phyloP scores from a whole-genome alignment of 2,329 filamentous ascomycete genomes.

The Aspergillus costaricaensis region DNA sequence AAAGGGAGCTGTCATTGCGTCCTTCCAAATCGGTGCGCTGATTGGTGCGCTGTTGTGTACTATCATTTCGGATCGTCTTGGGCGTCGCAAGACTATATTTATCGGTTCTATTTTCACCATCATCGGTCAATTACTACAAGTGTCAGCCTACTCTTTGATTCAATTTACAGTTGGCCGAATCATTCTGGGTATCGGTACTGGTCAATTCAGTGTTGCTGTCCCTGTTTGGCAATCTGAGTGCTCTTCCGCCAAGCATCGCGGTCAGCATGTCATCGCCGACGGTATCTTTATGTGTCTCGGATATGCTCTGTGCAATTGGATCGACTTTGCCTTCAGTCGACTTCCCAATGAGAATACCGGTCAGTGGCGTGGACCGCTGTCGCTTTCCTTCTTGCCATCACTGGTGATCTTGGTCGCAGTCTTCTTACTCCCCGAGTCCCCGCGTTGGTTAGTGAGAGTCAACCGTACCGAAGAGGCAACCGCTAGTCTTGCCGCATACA shows the following conservation, averaged over 20 bases:
- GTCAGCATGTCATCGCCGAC: conserved; percentile 51
- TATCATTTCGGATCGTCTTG: conserved; percentile 48
- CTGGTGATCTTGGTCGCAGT: conserved; percentile 51
- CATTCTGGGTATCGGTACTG: conserved; percentile 52
- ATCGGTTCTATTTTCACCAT: conserved; percentile 39
- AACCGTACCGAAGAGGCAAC: conserved; percentile 21
- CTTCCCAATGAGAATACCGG: too few relatives aligned
- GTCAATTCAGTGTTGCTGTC: conserved; percentile 50
- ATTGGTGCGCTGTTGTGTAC: conserved; percentile 24
- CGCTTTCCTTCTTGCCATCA: conserved; percentile 57
- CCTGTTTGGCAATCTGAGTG: conserved; percentile 54
- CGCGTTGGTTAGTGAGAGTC: conserved; percentile 26
- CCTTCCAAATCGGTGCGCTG: conserved; percentile 25
- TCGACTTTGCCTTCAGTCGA: conserved; percentile 50
- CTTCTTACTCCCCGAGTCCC: conserved; percentile 55
- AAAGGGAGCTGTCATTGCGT: conserved; percentile 31
- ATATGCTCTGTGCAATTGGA: conserved; percentile 41
- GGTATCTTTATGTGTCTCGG: conserved; percentile 47
- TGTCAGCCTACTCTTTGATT: conserved; percentile 44
- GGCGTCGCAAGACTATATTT: conserved; percentile 51
- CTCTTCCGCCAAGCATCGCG: conserved; percentile 49
- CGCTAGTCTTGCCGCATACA: conserved; percentile 18
- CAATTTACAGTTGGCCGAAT: conserved; percentile 53
- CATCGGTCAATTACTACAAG: conserved; percentile 41
- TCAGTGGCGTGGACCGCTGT: conserved; percentile 57